Base-by-base conservation (phyloP, 2,329 filamentous ascomycete genomes). In the Dothideomycetes sp. region DNA sequence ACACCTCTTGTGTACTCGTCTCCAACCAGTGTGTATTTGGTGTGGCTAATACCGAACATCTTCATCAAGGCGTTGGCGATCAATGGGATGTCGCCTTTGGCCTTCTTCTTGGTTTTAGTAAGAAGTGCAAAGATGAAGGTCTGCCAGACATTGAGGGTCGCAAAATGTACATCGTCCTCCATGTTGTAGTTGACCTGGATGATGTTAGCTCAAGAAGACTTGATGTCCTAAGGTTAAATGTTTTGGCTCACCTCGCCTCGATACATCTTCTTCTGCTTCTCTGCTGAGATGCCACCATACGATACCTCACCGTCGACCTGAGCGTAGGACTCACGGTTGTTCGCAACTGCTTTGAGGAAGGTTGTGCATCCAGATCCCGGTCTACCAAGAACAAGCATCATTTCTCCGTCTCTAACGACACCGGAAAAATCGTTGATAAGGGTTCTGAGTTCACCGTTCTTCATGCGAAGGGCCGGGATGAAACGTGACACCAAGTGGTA, bases 41-140 rank as follows among this genome's bases (percentile, higher is more conserved):
- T 87, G 53, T 89, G 84, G 10, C 68, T 70, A 42, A 89, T 87
- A 8, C 81, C 82, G 50, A 89, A 88, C 67, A 88, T 85, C 53
- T 78, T 80, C 56, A 87, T 62, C 32, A 89, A 63, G 0, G 81
- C 78, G 38, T 78, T 71, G 13, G 83, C 74, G 41, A 88, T 79
- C 42, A 83, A 62, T 0, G 78, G 76, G 17, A 86, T 82, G 33
- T 79, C 74, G 3, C 64, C 67, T 33, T 69, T 71, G 28, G 76
- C 74, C 33, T 75, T 67, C 58, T 80, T 82, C 60, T 74, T 79
- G 7, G 81, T 85, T 63, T 85, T 86, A 62, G 78, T 85, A 59
- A 78, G 73, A 34, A 88, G 64, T 0, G 83, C 80, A 52, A 89
- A 88, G 4, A 73, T 76, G 29, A 89, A 65, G 0, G 84, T 88